Conservation (phyloP, 306 rosid genomes). For the cucumber (Cucumis sativus) region Cucumber_9930_V3 NC_026659.2:13990001-13990500, state of each 20-base stretch:
- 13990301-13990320: slow-evolving; percentile 57
- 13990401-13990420: slow-evolving; percentile 87
- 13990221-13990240: background rate
- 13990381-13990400: slow-evolving; percentile 54
- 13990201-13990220: background rate
- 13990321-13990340: slow-evolving; percentile 47
- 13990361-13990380: slow-evolving; percentile 87
- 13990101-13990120: background rate
- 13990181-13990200: background rate
- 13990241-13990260: slow-evolving; percentile 3
- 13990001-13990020: too few species aligned
- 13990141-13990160: background rate
- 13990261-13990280: slow-evolving; percentile 6
- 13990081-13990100: background rate
- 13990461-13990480: background rate
- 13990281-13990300: slow-evolving; percentile 25
- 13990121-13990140: background rate
- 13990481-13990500: background rate
- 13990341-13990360: slow-evolving; percentile 82
- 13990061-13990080: background rate
- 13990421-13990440: slow-evolving; percentile 53
- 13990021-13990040: too few species aligned
- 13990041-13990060: too few species aligned
- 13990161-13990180: background rate
- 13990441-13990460: slow-evolving; percentile 8